A percentile compares a stretch with the other conserved stretches of the same genome.
Conservation (phyloP, 768 basidiomycete genomes). For the Suillus subalutaceus region DNA sequence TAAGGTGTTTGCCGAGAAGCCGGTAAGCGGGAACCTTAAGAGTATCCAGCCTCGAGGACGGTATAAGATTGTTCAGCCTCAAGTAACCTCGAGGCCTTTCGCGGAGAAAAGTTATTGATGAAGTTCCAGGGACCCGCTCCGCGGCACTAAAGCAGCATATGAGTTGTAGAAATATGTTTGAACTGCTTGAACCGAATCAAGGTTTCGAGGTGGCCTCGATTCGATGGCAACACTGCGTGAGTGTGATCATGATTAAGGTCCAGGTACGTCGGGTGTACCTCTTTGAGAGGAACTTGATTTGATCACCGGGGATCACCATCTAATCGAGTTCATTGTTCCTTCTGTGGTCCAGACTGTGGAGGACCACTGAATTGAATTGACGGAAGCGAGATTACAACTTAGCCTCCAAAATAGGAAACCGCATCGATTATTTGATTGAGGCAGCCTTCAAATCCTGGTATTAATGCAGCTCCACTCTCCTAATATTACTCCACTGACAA, state of each 20-base stretch:
- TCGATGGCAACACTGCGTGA: not conserved
- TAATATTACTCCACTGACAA: slow-evolving; percentile 7
- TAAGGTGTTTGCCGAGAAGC: not conserved
- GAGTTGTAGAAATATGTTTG: not conserved
- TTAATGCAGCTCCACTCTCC: slow-evolving; percentile 15
- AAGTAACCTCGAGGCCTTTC: not conserved
- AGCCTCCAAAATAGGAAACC: slow-evolving; percentile 29
- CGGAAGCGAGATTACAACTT: not conserved
- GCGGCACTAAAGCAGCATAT: not conserved
- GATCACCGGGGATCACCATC: slow-evolving; percentile 1
- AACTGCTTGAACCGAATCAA: not conserved
- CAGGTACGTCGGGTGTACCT: not conserved
- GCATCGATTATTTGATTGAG: slow-evolving; percentile 30
- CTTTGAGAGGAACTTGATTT: not conserved
- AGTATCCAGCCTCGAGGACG: not conserved
- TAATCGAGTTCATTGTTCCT: slow-evolving; percentile 16
- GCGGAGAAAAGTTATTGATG: not conserved
- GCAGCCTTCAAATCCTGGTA: not conserved
- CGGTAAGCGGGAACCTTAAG: not conserved
- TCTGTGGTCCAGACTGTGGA: slow-evolving; percentile 3
- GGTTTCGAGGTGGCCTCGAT: not conserved
- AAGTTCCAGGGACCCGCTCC: not conserved
- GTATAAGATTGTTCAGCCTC: not conserved
- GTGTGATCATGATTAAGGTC: not conserved
- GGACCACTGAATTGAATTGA: not conserved